A percentile compares a stretch with the other conserved stretches of the same genome.
phyloP scores from a whole-genome alignment of 2,329 filamentous ascomycete species.

The Thielaviopsis ethacetica region DNA sequence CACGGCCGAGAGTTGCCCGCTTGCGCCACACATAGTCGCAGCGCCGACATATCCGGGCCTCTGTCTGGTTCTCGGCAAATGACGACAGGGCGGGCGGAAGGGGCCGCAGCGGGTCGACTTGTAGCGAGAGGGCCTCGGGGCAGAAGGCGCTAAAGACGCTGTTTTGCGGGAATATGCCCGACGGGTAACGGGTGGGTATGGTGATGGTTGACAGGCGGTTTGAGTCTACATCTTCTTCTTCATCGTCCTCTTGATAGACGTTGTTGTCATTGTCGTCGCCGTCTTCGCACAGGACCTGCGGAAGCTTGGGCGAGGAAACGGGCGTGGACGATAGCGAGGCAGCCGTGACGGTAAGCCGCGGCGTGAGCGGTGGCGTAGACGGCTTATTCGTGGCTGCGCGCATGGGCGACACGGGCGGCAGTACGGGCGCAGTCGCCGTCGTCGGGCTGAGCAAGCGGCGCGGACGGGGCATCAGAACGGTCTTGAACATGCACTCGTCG shows the following conservation, averaged over 20 bases:
- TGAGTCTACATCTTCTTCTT: neutral
- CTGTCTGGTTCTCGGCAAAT: conserved; percentile 14
- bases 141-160: conserved; percentile 26
- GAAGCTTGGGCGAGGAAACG: no score
- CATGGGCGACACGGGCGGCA: conserved; percentile 15
- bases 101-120: conserved; percentile 20
- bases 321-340: neutral
- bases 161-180: conserved; percentile 18
- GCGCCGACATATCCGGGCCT: neutral
- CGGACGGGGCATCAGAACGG: neutral
- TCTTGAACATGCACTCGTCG: neutral
- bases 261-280: neutral
- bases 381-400: conserved; percentile 16
- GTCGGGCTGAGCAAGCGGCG: neutral
- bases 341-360: conserved; percentile 11
- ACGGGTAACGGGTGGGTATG: neutral
- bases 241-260: neutral
- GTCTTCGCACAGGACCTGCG: no score
- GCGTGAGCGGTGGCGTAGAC: conserved; percentile 20
- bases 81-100: conserved; percentile 15
- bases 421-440: conserved; percentile 14
- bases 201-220: neutral
- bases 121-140: conserved; percentile 23
- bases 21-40: neutral
- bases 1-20: neutral